These are phyloP conservation scores for Barnettozyma pratensis DNA, from an alignment of 805 yeast genomes.

Conservation along the genomic window DNA sequence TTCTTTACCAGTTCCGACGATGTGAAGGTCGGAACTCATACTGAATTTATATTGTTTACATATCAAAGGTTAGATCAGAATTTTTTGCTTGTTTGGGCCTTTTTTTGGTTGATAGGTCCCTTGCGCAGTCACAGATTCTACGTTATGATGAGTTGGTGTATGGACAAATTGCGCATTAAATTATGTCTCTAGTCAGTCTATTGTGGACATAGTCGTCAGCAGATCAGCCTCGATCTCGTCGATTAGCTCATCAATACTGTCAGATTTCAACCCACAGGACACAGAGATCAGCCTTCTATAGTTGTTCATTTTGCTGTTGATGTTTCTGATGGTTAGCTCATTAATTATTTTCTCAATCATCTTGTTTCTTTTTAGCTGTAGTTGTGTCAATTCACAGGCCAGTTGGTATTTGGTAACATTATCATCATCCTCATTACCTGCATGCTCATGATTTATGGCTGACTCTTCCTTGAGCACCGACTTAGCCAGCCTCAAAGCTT, in stretches of 20 bases:
- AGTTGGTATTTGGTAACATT: slow-evolving; percentile 19
- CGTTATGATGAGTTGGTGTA: too few relatives aligned
- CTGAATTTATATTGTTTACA: slow-evolving; percentile 1
- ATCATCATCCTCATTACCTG: slow-evolving; percentile 3
- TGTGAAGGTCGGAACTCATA: background rate
- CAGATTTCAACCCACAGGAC: slow-evolving; percentile 72
- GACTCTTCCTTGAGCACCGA: slow-evolving; percentile 51
- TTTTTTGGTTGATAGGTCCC: too few relatives aligned
- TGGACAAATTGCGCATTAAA: background rate
- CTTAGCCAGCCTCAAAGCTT: slow-evolving; percentile 55
- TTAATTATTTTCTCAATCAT: slow-evolving; percentile 46
- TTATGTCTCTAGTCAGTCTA: background rate
- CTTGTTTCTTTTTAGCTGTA: slow-evolving; percentile 47
- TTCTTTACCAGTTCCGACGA: background rate
- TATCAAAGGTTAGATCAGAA: background rate
- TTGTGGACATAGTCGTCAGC: slow-evolving; percentile 15
- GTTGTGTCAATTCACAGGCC: slow-evolving; percentile 40
- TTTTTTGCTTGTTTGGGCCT: too few relatives aligned
- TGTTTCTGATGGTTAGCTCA: slow-evolving; percentile 39
- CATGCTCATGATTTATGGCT: slow-evolving; percentile 1
- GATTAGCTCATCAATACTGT: slow-evolving; percentile 73
- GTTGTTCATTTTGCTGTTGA: slow-evolving; percentile 61
- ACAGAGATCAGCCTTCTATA: slow-evolving; percentile 73
- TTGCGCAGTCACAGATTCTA: slow-evolving; percentile 3
- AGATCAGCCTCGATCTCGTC: slow-evolving; percentile 64